Conservation (phyloP, 2,329 filamentous ascomycete species). For the Neoscytalidium dimidiatum region DNA sequence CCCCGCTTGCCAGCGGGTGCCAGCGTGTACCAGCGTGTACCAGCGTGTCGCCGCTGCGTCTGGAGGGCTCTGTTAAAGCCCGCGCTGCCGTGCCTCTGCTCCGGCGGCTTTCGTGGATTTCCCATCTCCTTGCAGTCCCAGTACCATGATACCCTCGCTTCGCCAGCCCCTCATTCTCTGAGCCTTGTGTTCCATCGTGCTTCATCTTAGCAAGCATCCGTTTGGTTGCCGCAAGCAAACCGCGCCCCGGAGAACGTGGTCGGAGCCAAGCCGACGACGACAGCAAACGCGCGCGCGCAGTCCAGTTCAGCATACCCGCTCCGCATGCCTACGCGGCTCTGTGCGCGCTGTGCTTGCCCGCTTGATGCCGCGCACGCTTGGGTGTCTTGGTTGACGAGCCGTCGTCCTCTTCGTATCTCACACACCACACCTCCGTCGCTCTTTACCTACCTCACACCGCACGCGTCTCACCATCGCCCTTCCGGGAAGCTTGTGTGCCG, state of each 20-base stretch:
- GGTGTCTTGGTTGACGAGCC: neutral
- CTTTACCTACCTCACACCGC: slow-evolving; percentile 5
- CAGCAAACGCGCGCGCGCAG: slow-evolving; percentile 6
- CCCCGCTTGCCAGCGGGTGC: neutral
- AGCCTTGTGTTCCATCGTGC: slow-evolving; percentile 8
- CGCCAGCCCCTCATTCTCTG: slow-evolving; percentile 17
- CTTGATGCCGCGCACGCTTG: slow-evolving; percentile 5
- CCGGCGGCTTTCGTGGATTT: neutral
- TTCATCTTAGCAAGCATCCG: slow-evolving; percentile 11
- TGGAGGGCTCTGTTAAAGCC: neutral
- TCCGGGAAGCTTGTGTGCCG: neutral
- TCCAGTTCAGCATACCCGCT: neutral
- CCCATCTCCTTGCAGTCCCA: slow-evolving; percentile 12
- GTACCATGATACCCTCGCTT: slow-evolving; percentile 17
- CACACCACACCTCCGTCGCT: neutral
- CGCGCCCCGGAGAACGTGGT: slow-evolving; percentile 2
- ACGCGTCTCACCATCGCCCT: slow-evolving; percentile 13
- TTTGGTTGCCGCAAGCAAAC: neutral
- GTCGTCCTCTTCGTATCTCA: slow-evolving; percentile 6
- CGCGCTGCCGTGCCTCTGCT: neutral
- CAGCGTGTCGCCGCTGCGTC: neutral
- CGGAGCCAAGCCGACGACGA: neutral
- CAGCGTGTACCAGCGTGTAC: no score
- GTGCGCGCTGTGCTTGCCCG: slow-evolving; percentile 1
- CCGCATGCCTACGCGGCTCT: neutral